phyloP scores from a whole-genome alignment of 2,329 filamentous ascomycete species.

The Cryphonectria naterciae region DNA sequence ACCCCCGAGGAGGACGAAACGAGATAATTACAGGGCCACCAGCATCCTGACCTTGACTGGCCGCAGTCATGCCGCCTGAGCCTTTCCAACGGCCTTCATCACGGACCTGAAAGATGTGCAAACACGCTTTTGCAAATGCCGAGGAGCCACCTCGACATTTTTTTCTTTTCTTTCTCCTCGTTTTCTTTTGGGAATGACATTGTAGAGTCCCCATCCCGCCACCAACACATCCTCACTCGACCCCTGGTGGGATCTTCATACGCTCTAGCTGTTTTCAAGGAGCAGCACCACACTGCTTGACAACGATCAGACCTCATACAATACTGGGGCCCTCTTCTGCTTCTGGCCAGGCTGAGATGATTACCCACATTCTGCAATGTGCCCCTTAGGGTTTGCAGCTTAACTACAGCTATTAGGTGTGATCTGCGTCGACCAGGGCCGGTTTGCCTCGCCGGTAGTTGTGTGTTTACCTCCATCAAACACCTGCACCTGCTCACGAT shows the following conservation, averaged over 20 bases:
- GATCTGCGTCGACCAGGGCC: background rate
- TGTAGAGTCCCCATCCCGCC: background rate
- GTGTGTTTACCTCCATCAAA: background rate
- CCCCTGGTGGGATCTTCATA: background rate
- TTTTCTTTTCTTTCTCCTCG: background rate
- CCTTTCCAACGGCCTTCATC: background rate
- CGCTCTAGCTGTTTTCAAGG: background rate
- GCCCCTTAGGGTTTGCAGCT: background rate
- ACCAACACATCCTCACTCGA: background rate
- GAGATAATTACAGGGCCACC: background rate
- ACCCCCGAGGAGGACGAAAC: background rate
- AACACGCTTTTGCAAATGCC: background rate
- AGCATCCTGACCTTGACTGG: background rate
- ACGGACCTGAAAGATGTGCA: background rate
- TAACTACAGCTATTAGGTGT: background rate
- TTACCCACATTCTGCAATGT: background rate
- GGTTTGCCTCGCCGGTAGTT: conserved; percentile 1
- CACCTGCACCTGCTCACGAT: background rate
- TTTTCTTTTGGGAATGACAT: background rate
- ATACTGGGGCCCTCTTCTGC: background rate
- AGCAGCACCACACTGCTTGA: background rate
- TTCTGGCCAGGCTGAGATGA: background rate
- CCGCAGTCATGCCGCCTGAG: background rate
- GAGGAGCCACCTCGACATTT: background rate
- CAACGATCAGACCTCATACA: background rate